phyloP scores from a whole-genome alignment of 352 stramenopile genomes.

The Phytophthora fragariaefolia region DNA sequence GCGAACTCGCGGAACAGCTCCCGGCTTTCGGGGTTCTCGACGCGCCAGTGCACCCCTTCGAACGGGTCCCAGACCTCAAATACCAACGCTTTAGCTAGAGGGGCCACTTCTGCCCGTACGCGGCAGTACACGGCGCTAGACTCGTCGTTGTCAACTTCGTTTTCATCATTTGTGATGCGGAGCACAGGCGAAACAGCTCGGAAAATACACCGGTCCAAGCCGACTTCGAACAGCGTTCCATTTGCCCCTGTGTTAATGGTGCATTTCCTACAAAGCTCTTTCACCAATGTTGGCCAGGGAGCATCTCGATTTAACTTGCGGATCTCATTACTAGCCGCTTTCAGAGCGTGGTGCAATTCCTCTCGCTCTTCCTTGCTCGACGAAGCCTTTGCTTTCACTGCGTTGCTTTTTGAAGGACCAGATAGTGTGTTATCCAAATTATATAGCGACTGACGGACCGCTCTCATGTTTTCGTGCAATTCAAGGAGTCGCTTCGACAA shows the following conservation, averaged over 20 bases:
- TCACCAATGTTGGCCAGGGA: constrained; percentile 44
- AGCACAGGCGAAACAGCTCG: constrained; percentile 44
- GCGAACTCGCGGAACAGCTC: constrained; percentile 65
- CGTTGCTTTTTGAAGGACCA: constrained; percentile 19
- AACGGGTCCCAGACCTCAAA: constrained; percentile 56
- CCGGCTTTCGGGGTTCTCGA: constrained; percentile 57
- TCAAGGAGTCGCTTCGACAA: constrained; percentile 24
- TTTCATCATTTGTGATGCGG: constrained; percentile 36
- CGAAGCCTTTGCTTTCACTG: constrained; percentile 32
- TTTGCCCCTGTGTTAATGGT: constrained; percentile 6
- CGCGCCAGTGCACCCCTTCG: constrained; percentile 24
- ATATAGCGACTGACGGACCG: constrained; percentile 14
- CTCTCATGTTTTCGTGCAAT: constrained; percentile 12
- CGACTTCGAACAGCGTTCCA: constrained; percentile 11
- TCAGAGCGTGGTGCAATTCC: constrained; percentile 26
- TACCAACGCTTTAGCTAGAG: constrained; percentile 27
- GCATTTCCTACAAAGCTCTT: constrained; percentile 48
- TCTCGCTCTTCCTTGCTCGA: constrained; percentile 35
- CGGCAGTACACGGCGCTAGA: constrained; percentile 47
- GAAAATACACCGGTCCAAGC: constrained; percentile 58
- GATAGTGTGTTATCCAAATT: constrained; percentile 13
- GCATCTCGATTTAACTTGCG: constrained; percentile 26
- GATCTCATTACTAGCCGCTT: constrained; percentile 28
- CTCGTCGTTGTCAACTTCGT: constrained; percentile 17
- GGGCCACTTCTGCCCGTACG: constrained; percentile 41